Evolutionary conservation across 306 rosid species (phyloP), one percentile per base, ranked within the genome.

Genomic region (Mimosa pudica): DNA sequence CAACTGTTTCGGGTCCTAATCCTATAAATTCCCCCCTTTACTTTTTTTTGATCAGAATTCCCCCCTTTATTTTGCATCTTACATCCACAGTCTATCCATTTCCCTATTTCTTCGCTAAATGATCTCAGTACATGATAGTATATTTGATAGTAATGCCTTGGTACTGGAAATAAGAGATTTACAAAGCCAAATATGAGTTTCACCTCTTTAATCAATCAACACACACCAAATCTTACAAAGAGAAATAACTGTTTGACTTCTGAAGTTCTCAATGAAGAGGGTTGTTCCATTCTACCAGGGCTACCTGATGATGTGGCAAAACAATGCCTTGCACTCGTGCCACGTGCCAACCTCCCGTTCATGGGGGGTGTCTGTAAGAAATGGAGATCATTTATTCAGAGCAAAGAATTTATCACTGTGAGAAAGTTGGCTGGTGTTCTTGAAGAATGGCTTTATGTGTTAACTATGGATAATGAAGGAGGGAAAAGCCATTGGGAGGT

Each of bases 251-350:
- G 52, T 80, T 73, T 86, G 72, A 70, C 77, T 73, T 72, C 89
- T 82, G 84, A 66, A 71, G 62, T 61, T 67, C 45, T 79, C 9
- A 79, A 89, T 80, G 89, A 70, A 76, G 78, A 71, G 44, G 84
- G 79, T 72, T 83, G 65, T 79, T 81, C 89, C 52, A 80, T 95
- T 80, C 84, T 95, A 24, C 88, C 94, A 8, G 96, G 99, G 80
- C 85, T 95, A 68, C 93, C 97, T 54, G 98, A 95, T 82, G 99
- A 95, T 82, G 92, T 95, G 84, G 91, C 99, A 68, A 93, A 90
- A 80, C 44, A 82, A 71, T 95, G 99, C 83, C 97, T 95, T 52
- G 97, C 98, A 11, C 97, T 93, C 12, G 97, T 93, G 82, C 99
- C 99, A 51, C 97, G 91, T 49, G 74, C 93, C 10, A 77, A 81